Percentiles rank a stretch among this genome's conserved stretches.
Conservation (phyloP, 2,329 filamentous ascomycete species). For the Aureobasidium pullulans region DNA sequence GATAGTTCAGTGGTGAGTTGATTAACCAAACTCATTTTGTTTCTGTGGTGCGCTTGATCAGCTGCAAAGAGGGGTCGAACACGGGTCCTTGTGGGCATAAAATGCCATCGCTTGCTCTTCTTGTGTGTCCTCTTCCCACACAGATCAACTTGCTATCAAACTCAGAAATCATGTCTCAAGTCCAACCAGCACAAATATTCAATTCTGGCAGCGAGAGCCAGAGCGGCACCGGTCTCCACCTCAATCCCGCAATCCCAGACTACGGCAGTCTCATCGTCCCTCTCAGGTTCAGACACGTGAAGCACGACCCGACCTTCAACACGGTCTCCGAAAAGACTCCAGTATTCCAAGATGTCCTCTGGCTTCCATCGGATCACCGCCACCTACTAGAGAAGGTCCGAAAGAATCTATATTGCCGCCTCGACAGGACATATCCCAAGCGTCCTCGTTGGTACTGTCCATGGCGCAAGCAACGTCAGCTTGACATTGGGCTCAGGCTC, state of each 20-base stretch:
- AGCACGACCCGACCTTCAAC: background rate
- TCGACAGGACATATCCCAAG: background rate
- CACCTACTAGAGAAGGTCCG: background rate
- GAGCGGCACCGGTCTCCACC: background rate
- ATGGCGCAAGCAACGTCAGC: background rate
- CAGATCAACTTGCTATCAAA: no score
- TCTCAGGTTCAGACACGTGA: background rate
- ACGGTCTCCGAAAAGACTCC: background rate
- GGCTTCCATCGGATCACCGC: background rate
- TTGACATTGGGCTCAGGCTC: background rate
- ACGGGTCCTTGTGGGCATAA: background rate
- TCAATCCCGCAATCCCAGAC: background rate
- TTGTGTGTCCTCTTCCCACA: background rate
- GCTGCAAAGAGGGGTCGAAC: background rate
- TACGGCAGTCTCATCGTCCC: background rate
- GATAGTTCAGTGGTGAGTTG: background rate
- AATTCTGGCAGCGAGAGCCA: background rate
- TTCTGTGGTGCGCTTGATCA: background rate
- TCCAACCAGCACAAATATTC: background rate
- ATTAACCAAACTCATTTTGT: background rate
- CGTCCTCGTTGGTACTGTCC: background rate
- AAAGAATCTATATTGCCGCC: background rate
- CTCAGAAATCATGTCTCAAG: no score
- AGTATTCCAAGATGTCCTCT: slow-evolving; percentile 2
- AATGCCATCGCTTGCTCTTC: background rate